Base-by-base conservation (phyloP, 257 asterid species). In the Salvia rosmarinus region DNA sequence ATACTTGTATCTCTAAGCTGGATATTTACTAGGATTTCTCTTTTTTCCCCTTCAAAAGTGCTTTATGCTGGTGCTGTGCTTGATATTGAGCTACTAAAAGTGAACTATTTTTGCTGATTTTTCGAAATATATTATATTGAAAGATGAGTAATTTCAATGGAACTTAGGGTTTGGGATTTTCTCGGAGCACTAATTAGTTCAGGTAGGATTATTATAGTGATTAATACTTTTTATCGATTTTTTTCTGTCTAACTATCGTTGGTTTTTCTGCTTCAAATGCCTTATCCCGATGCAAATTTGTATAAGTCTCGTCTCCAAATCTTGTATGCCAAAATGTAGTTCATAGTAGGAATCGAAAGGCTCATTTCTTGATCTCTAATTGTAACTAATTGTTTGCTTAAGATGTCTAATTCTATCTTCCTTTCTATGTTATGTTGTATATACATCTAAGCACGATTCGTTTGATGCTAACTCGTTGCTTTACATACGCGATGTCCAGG, bases 401-500 rank as follows among this genome's bases (percentile, higher is more conserved):
- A 4, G 21, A 51, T 40, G 50, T 12, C 10, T 52, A 61, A n/a
- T 58, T n/a, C 43, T 51, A 10, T 10, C n/a, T 1, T 10, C 16
- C 19, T 14, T 54, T 2, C 47, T n/a, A 1, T 54, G 6, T 39
- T 28, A 19, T 28, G 59, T 3, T 19, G 5, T 20, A 44, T 16
- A 42, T 7, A 20, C 20, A 9, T 12, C 14, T 14, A 42, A 51
- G 20, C 73, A 28, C 0, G 65, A 25, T 13, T 66, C 17, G 30
- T 12, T 39, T 28, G n/a, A 43, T 54, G 35, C 75, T 69, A 35
- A 70, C 9, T 40, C 6, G 66, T 52, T 52, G 6, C 37, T 37
- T 3, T 42, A 17, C 6, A 6, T 51, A 11, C 64, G 25, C 32
- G 16, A 60, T 80, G 16, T 73, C 70, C 84, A 88, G 95, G 84